phyloP scores from a whole-genome alignment of 2,329 filamentous ascomycete genomes.

The Trichoderma hamatum region DNA sequence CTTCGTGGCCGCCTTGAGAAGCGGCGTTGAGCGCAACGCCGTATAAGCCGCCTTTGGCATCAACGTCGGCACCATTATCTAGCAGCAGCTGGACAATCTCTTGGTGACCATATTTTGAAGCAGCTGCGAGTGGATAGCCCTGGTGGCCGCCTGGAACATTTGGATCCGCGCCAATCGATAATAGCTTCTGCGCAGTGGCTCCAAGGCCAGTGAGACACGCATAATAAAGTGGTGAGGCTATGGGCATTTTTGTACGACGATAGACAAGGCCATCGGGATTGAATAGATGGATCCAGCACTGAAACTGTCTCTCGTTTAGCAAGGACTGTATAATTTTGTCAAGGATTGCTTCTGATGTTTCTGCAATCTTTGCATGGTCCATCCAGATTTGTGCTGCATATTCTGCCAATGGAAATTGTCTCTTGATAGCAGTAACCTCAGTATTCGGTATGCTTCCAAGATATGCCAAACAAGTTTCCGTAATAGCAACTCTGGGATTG shows the following conservation, averaged over 20 bases:
- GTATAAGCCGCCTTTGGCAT: neutral
- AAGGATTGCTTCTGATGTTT: neutral
- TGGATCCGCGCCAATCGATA: neutral
- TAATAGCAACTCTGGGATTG: neutral
- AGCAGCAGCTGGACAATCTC: conserved; percentile 4
- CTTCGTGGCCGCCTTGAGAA: conserved; percentile 1
- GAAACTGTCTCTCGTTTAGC: neutral
- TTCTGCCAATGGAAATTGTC: neutral
- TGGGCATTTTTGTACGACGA: neutral
- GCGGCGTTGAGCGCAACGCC: conserved; percentile 4
- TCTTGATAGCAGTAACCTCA: neutral
- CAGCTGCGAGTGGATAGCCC: neutral
- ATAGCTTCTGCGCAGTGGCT: neutral
- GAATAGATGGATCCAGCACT: neutral
- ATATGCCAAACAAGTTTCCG: neutral
- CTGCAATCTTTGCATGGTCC: neutral
- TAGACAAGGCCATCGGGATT: neutral
- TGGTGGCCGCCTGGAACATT: neutral
- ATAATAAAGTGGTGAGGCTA: neutral
- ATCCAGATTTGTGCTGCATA: neutral
- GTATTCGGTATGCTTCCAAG: neutral
- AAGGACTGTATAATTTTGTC: neutral
- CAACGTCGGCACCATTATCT: neutral
- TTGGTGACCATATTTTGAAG: neutral
- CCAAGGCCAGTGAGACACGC: neutral